phyloP scores from a whole-genome alignment of 108 stramenopile species.

The Cyclotella cryptica region DNA sequence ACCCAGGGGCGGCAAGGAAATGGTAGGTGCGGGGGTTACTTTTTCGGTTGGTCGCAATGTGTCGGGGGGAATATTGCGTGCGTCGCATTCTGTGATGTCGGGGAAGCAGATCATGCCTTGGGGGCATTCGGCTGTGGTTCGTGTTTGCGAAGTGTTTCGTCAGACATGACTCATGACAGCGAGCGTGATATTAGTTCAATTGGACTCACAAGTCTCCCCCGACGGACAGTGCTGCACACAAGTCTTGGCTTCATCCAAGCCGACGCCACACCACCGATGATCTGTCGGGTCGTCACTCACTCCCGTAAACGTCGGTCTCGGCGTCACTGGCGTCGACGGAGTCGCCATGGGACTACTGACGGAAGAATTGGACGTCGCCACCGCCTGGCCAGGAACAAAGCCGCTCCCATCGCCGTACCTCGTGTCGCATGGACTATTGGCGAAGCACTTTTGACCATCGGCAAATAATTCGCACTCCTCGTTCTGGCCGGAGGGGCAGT shows the following conservation, averaged over 20 bases:
- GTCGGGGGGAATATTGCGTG: conserved; percentile 28
- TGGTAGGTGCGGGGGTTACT: conserved; percentile 4
- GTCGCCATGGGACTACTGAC: conserved; percentile 18
- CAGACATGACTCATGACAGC: neutral
- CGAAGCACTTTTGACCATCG: conserved; percentile 49
- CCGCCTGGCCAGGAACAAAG: conserved; percentile 11
- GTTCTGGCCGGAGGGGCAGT: conserved; percentile 45
- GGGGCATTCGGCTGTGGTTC: conserved; percentile 5
- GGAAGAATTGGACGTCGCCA: neutral
- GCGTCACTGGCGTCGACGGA: conserved; percentile 31
- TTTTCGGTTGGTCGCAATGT: conserved; percentile 14
- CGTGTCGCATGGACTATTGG: conserved; percentile 44
- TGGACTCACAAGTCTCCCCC: conserved; percentile 30
- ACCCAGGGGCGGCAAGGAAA: neutral
- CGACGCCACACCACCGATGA: conserved; percentile 46
- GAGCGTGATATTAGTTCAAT: neutral
- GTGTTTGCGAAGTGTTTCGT: neutral
- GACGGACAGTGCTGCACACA: conserved; percentile 49
- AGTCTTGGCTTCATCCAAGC: conserved; percentile 38
- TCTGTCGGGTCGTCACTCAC: conserved; percentile 39
- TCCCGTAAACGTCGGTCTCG: conserved; percentile 29
- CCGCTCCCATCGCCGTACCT: conserved; percentile 36
- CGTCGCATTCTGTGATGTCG: conserved; percentile 36
- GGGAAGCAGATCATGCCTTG: conserved; percentile 32
- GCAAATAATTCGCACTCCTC: conserved; percentile 51